phyloP scores from a whole-genome alignment of 768 basidiomycete genomes.

The Goffeauzyma gilvescens region DNA sequence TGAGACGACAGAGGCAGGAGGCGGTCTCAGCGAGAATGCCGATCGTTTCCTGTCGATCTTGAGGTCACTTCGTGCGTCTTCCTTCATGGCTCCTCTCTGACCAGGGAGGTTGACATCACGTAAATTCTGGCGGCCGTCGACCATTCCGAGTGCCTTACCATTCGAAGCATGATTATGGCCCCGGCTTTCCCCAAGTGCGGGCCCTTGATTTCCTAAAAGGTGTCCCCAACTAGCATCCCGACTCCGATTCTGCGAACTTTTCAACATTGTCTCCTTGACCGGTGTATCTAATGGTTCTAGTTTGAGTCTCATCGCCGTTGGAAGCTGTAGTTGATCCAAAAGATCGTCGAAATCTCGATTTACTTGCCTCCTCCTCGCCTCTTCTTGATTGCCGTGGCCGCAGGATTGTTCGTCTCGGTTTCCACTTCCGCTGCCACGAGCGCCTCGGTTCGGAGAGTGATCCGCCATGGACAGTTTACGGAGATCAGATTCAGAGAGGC shows the following conservation, averaged over 20 bases:
- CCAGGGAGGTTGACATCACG: neutral
- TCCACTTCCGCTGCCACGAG: too few relatives aligned
- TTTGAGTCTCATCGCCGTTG: slow-evolving; percentile 22
- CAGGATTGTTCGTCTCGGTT: too few relatives aligned
- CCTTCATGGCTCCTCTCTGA: neutral
- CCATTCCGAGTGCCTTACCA: neutral
- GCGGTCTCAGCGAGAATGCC: too few relatives aligned
- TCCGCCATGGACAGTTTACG: too few relatives aligned
- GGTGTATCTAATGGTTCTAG: slow-evolving; percentile 49
- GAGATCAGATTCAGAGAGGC: too few relatives aligned
- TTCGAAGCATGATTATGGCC: neutral
- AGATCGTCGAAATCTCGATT: slow-evolving; percentile 62
- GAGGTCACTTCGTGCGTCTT: too few relatives aligned
- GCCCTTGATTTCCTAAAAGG: neutral
- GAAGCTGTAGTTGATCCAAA: slow-evolving; percentile 35
- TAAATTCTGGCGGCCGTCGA: neutral
- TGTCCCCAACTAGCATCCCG: slow-evolving; percentile 2
- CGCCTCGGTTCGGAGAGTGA: too few relatives aligned
- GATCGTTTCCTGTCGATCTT: too few relatives aligned
- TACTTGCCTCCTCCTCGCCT: slow-evolving; percentile 31
- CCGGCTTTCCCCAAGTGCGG: neutral
- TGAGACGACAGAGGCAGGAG: neutral
- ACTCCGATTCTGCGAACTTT: slow-evolving; percentile 42
- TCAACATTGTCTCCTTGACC: slow-evolving; percentile 81
- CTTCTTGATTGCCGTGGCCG: too few relatives aligned